Evolutionary conservation across 768 basidiomycete species (phyloP).

Genomic region (Candolleomyces eurysporus): DNA sequence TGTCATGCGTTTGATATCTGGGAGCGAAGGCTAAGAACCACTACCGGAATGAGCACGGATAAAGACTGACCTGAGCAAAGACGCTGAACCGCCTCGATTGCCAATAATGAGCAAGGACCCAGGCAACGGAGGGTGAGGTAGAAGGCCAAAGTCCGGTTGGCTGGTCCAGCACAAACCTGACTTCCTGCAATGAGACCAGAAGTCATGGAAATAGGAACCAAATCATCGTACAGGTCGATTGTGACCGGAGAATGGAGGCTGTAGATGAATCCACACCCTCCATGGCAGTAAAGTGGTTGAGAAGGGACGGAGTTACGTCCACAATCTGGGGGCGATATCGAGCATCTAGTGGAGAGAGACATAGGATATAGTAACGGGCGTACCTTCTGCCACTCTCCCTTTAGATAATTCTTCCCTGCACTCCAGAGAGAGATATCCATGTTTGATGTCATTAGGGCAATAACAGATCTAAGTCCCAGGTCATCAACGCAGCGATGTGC

Average conservation of each 20-base stretch:
- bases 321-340: slow-evolving; percentile 37
- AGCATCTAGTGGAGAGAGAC: slow-evolving; percentile 4
- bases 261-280: slow-evolving; percentile 17
- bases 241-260: slow-evolving; percentile 45
- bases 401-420: slow-evolving; percentile 63
- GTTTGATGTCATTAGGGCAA: slow-evolving; percentile 70
- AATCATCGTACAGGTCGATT: slow-evolving; percentile 36
- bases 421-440: slow-evolving; percentile 72
- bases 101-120: slow-evolving; percentile 70
- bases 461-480: slow-evolving; percentile 50
- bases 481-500: neutral
- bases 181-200: neutral
- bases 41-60: too few species aligned
- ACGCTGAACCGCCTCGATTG: slow-evolving; percentile 60
- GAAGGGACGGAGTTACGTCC: slow-evolving; percentile 53
- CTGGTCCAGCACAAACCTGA: slow-evolving; percentile 71
- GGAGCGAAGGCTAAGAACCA: too few species aligned
- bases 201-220: neutral
- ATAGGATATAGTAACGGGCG: slow-evolving; percentile 2
- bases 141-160: slow-evolving; percentile 54
- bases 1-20: too few species aligned
- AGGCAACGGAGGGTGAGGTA: slow-evolving; percentile 48
- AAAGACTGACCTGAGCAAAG: slow-evolving; percentile 51
- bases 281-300: slow-evolving; percentile 25
- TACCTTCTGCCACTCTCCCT: slow-evolving; percentile 72